Evolutionary conservation across 768 basidiomycete genomes (phyloP).

Genomic region (Pholiota molesta): DNA sequence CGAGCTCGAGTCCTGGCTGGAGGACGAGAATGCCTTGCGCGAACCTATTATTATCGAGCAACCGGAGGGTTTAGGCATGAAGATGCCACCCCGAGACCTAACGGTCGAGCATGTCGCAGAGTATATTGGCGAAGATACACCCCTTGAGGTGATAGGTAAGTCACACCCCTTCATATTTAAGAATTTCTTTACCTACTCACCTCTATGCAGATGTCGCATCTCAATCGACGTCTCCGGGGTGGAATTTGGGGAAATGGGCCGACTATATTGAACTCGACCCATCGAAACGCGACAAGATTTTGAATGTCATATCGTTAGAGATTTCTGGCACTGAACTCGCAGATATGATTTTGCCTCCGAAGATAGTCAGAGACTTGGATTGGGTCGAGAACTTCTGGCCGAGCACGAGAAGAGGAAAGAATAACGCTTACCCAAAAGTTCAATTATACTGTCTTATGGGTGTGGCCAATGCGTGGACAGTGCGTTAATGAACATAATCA

Average conservation of each 20-base stretch:
- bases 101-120: constrained; percentile 83
- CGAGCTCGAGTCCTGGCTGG: constrained; percentile 78
- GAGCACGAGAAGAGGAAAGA: constrained; percentile 68
- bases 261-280: constrained; percentile 78
- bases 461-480: constrained; percentile 92
- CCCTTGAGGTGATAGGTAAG: constrained; percentile 92
- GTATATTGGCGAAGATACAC: constrained; percentile 73
- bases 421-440: constrained; percentile 86
- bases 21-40: constrained; percentile 70
- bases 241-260: constrained; percentile 92
- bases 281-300: constrained; percentile 77
- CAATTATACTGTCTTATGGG: constrained; percentile 98
- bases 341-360: constrained; percentile 79
- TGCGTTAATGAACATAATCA: constrained; percentile 39
- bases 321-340: constrained; percentile 85
- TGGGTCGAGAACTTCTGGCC: constrained; percentile 99
- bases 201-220: constrained; percentile 73
- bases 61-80: constrained; percentile 86
- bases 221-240: constrained; percentile 82
- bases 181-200: constrained; percentile 9
- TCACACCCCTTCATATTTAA: constrained; percentile 5
- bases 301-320: constrained; percentile 95
- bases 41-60: constrained; percentile 84
- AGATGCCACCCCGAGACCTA: constrained; percentile 74
- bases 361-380: constrained; percentile 84